Percentiles rank a stretch among this genome's conserved stretches.
Conservation (phyloP, 352 stramenopile species). For the Pythium phragmitis region DNA sequence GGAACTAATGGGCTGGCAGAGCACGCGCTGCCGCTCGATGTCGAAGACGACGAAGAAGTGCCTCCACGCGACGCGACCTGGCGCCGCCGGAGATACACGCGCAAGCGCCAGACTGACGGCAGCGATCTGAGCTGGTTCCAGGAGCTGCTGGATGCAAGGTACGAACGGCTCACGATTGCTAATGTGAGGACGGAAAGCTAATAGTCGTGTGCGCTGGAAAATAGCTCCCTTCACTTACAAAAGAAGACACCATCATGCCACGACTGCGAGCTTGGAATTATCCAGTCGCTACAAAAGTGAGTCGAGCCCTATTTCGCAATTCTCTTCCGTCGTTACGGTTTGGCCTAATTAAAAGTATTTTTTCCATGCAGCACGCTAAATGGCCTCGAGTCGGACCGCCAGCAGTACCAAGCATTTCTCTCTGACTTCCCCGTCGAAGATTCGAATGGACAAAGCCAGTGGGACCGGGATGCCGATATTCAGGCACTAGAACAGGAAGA, state of each 20-base stretch:
- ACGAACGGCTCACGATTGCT: background rate
- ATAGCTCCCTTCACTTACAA: constrained; percentile 54
- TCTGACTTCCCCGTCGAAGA: constrained; percentile 41
- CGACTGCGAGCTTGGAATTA: constrained; percentile 56
- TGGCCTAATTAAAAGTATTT: no score
- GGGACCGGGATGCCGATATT: constrained; percentile 47
- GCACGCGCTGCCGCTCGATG: constrained; percentile 1
- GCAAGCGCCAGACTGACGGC: constrained; percentile 67
- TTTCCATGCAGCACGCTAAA: constrained; percentile 35
- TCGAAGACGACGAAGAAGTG: constrained; percentile 3
- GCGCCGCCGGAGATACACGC: constrained; percentile 51
- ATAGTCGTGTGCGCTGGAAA: constrained; percentile 6
- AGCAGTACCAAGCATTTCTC: constrained; percentile 62
- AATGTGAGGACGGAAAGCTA: background rate
- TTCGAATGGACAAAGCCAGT: constrained; percentile 36
- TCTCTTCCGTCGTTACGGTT: no score
- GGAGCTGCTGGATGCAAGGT: constrained; percentile 81
- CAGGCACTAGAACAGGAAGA: constrained; percentile 67
- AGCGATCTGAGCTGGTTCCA: constrained; percentile 83
- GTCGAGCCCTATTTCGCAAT: background rate
- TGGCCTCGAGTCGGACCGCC: constrained; percentile 40
- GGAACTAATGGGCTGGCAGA: constrained; percentile 12
- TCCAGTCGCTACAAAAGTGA: constrained; percentile 58
- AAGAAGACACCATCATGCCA: constrained; percentile 77
- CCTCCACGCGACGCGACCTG: constrained; percentile 34